Percentiles rank a stretch among this genome's conserved stretches.
These are phyloP conservation scores for Solanum medicagineum DNA, from an alignment of 257 asterid species.

Conservation along the genomic window DNA sequence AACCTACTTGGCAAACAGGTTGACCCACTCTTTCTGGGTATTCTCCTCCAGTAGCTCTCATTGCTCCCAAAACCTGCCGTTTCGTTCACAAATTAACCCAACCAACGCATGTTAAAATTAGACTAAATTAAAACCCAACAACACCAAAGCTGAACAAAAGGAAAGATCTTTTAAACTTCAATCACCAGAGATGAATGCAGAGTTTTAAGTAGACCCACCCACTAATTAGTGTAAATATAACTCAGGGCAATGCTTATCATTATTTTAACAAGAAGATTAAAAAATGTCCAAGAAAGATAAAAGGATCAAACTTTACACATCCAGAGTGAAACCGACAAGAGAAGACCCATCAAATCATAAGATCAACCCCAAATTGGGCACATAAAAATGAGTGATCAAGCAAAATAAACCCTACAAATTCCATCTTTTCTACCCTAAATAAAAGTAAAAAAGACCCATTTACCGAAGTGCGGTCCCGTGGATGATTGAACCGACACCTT, in stretches of 20 bases:
- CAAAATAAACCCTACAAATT: neutral
- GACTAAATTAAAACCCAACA: neutral
- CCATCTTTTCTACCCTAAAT: neutral
- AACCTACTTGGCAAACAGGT: conserved; percentile 71
- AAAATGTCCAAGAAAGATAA: neutral
- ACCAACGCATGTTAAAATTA: conserved; percentile 15
- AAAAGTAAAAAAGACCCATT: neutral
- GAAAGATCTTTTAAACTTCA: neutral
- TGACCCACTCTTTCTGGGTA: conserved; percentile 73
- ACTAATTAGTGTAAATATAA: neutral
- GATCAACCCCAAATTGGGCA: conserved; percentile 6
- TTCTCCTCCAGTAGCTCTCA: conserved; percentile 54
- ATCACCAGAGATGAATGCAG: neutral
- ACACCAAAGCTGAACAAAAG: neutral
- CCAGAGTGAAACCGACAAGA: neutral
- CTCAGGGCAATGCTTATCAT: neutral
- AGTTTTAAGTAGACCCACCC: neutral
- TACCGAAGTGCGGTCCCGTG: conserved; percentile 64
- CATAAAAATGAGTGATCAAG: conserved; percentile 22
- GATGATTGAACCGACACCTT: conserved; percentile 96
- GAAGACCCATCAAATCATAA: neutral
- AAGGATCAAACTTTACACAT: neutral
- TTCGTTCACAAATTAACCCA: conserved; percentile 3
- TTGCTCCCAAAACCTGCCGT: conserved; percentile 54
- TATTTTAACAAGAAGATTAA: neutral